These are phyloP conservation scores for Trichosporon coremiiforme DNA, from an alignment of 1,284 basidiomycete genomes.

Conservation along the genomic window DNA sequence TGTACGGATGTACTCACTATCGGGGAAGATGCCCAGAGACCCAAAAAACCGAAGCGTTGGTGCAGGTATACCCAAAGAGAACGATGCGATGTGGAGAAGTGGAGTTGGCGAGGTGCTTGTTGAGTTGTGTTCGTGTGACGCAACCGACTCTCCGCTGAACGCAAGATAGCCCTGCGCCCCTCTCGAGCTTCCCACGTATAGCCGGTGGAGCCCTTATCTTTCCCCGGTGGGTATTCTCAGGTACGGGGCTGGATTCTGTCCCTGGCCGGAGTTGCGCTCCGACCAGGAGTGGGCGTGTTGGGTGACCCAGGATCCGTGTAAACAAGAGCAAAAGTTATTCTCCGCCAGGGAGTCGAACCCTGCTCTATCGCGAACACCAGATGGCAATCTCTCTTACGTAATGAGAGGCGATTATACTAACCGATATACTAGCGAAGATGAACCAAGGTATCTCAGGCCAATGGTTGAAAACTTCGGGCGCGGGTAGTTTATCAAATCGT, in stretches of 20 bases:
- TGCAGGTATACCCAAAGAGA: not conserved
- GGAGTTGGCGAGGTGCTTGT: not conserved
- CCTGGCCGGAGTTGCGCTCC: not conserved
- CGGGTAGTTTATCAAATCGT: not conserved
- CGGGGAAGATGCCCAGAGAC: not conserved
- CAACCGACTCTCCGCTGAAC: not conserved
- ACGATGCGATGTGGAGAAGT: not conserved
- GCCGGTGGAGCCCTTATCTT: constrained; percentile 14
- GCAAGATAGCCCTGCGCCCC: not conserved
- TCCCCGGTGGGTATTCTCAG: not conserved
- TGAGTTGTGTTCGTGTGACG: constrained; percentile 7
- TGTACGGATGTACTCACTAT: not conserved
- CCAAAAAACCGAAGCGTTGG: not conserved
- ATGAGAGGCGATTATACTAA: constrained; percentile 27
- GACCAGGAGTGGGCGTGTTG: not conserved
- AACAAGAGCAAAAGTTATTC: constrained; percentile 19
- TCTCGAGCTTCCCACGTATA: not conserved
- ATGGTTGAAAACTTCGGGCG: not conserved
- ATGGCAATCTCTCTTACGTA: constrained; percentile 6
- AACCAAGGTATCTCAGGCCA: not conserved
- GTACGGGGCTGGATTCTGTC: not conserved
- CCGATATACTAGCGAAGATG: constrained; percentile 27
- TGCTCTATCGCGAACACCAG: constrained; percentile 24
- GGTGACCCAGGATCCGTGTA: not conserved
- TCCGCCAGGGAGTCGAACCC: constrained; percentile 28